These are phyloP conservation scores for Hypocrella siamensis DNA, from an alignment of 2,329 filamentous ascomycete genomes.

Conservation along the genomic window DNA sequence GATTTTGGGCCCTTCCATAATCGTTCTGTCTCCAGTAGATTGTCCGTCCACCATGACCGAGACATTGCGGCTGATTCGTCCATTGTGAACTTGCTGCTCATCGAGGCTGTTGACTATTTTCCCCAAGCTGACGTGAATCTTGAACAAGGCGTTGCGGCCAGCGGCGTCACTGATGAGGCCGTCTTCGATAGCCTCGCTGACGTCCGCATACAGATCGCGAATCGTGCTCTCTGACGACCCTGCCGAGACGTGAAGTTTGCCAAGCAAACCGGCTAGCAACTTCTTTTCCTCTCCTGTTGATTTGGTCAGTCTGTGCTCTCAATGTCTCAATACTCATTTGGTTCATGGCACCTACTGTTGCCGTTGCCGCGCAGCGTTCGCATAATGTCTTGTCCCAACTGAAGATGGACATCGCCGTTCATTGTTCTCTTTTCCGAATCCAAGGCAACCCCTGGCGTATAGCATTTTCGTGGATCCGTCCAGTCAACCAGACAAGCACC, in stretches of 20 bases:
- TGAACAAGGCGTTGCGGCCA: constrained; percentile 49
- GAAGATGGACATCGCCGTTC: constrained; percentile 65
- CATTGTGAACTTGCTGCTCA: constrained; percentile 21
- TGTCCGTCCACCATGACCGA: constrained; percentile 19
- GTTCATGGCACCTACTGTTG: constrained; percentile 48
- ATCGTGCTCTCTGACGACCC: constrained; percentile 44
- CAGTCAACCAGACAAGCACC: constrained; percentile 80
- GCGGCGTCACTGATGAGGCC: constrained; percentile 43
- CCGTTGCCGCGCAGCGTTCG: constrained; percentile 54
- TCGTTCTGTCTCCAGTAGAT: constrained; percentile 20
- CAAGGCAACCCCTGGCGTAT: constrained; percentile 28
- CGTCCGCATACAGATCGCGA: constrained; percentile 38
- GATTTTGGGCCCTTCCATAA: constrained; percentile 26
- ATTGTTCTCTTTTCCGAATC: constrained; percentile 48
- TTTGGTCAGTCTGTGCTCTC: constrained; percentile 18
- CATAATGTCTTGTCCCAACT: constrained; percentile 62
- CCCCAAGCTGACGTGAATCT: constrained; percentile 50
- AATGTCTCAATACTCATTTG: too few relatives aligned
- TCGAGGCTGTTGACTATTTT: constrained; percentile 50
- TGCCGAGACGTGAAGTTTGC: constrained; percentile 67
- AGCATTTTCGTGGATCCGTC: constrained; percentile 82
- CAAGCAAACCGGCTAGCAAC: constrained; percentile 57
- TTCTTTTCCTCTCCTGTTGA: constrained; percentile 70
- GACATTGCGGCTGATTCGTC: constrained; percentile 27
- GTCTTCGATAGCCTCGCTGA: constrained; percentile 47